phyloP scores from a whole-genome alignment of 2,329 filamentous ascomycete genomes.

The Pseudogymnoascus sp. region DNA sequence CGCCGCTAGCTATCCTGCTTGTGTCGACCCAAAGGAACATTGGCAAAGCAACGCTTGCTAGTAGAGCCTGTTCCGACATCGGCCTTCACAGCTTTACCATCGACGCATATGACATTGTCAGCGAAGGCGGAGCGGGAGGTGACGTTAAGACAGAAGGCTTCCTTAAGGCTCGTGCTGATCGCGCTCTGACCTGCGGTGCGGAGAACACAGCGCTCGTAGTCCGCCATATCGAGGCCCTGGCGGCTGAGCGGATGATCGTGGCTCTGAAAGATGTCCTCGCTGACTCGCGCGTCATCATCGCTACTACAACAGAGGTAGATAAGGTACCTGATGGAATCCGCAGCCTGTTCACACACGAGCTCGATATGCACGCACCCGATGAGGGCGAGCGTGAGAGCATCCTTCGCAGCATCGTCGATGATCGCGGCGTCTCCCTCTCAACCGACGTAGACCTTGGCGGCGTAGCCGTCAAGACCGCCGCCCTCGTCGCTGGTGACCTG shows the following conservation, averaged over 20 bases:
- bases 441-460: constrained; percentile 74
- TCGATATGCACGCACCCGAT: constrained; percentile 88
- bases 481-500: constrained; percentile 86
- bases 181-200: constrained; percentile 79
- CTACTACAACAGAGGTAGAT: constrained; percentile 91
- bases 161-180: constrained; percentile 75
- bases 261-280: constrained; percentile 76
- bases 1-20: constrained; percentile 78
- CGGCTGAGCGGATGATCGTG: constrained; percentile 79
- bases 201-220: constrained; percentile 79
- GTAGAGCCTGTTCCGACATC: constrained; percentile 73
- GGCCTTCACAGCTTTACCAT: constrained; percentile 84
- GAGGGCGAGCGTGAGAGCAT: constrained; percentile 88
- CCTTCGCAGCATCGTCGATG: constrained; percentile 66
- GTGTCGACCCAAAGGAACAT: constrained; percentile 90
- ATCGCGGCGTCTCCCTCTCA: constrained; percentile 67
- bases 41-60: constrained; percentile 76
- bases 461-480: constrained; percentile 90
- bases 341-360: constrained; percentile 87
- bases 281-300: constrained; percentile 75
- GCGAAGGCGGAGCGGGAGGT: constrained; percentile 78
- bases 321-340: constrained; percentile 86
- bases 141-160: constrained; percentile 94
- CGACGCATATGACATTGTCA: constrained; percentile 87
- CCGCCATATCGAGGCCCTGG: constrained; percentile 82